Evolutionary conservation across 345 rosid genomes (phyloP), one percentile per base, ranked within the genome.

Genomic region (Trapa bicornis): DNA sequence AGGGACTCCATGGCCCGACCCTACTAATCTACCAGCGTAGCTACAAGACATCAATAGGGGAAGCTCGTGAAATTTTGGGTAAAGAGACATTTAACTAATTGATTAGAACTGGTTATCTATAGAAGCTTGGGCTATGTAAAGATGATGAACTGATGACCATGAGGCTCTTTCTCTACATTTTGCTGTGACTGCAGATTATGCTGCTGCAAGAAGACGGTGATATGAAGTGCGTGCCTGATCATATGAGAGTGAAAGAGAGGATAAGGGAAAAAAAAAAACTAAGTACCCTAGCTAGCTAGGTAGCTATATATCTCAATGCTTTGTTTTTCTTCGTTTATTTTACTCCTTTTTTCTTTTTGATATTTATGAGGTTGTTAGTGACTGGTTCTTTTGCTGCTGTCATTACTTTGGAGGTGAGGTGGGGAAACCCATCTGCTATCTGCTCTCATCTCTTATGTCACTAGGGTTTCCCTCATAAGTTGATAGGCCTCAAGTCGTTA

Each of bases 1-100:
- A 81, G 92, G 74, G 96, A 89, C 62, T 48, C 68, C 72, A 72
- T 42, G 70, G 78, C 70, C 70, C 74, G 73, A 72, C 77, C 83
- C 12, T 82, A 77, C 50, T 67, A 37, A 67, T 48, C 13, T 4
- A 65, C 57, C 60, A 33, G 29, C 29, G 29, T 22, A 11, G 22
- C 38, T 32, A 66, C 39, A 35, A 22, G 57, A 29, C 14, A n/a
- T 41, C 33, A 10, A 47, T 42, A 12, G 11, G 0, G 39, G 38
- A 47, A 67, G 45, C 45, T 67, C 6, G 37, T 65, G 29, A 43
- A 22, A 41, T 65, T 66, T 66, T 47, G 69, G 61, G 42, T 35
- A 67, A 3, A 10, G 11, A n/a, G 6, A 41, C 29, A 22, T 22
- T 13, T 37, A 9, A 32, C 37, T 60, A 29, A 10, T 22, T 22